Evolutionary conservation across 2,329 filamentous ascomycete genomes (phyloP).

Genomic region (Ophiostoma ips): DNA sequence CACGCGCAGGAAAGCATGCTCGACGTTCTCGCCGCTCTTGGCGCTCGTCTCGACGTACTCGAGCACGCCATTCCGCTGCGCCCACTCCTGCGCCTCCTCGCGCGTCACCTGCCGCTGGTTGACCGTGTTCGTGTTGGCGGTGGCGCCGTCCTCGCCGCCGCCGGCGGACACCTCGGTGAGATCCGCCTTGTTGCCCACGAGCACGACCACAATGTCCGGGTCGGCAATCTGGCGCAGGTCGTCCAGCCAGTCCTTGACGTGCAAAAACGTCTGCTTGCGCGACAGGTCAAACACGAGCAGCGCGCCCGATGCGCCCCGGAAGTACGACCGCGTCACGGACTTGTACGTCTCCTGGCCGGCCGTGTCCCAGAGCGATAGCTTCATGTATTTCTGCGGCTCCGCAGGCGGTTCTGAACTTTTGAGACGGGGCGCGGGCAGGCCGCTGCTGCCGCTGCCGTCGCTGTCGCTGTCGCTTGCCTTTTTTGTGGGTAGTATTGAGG

Average conservation of each 20-base stretch:
- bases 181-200: conserved; percentile 94
- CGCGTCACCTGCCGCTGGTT: conserved; percentile 67
- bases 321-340: conserved; percentile 86
- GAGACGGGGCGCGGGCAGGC: conserved; percentile 38
- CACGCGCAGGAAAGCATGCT: conserved; percentile 83
- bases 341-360: conserved; percentile 97
- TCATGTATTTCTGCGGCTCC: conserved; percentile 63
- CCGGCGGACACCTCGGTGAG: conserved; percentile 33
- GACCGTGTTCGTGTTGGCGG: conserved; percentile 17
- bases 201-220: conserved; percentile 82
- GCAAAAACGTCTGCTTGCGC: conserved; percentile 68
- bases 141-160: conserved; percentile 21
- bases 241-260: conserved; percentile 85
- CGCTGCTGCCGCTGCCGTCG: conserved; percentile 17
- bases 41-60: conserved; percentile 94
- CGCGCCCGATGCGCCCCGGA: conserved; percentile 58
- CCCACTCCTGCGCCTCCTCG: conserved; percentile 84
- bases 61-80: conserved; percentile 67
- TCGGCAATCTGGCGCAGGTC: conserved; percentile 92
- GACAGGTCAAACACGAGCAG: conserved; percentile 93
- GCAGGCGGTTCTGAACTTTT: conserved; percentile 1
- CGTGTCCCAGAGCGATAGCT: conserved; percentile 88
- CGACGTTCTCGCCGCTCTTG: conserved; percentile 89
- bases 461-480: conserved; percentile 6
- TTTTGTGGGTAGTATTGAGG: background rate